A percentile compares a stretch with the other conserved stretches of the same genome.
Conservation (phyloP, 2,329 filamentous ascomycete genomes). For the Cytospora paraplurivora region DNA sequence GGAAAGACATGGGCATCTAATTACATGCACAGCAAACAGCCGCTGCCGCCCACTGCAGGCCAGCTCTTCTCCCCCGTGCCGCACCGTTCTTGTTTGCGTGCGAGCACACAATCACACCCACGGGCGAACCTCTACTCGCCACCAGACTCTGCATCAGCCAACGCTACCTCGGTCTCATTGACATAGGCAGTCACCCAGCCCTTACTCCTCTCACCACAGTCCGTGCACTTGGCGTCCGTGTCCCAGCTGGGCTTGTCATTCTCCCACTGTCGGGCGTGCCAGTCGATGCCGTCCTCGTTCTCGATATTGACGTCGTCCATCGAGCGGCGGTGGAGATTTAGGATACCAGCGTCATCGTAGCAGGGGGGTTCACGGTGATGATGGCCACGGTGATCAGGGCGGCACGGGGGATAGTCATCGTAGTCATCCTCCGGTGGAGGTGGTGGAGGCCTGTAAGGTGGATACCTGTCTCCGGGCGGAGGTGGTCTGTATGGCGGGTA, state of each 20-base stretch:
- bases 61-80: not conserved
- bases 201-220: slow-evolving; percentile 9
- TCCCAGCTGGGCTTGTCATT: slow-evolving; percentile 27
- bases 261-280: slow-evolving; percentile 23
- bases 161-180: not conserved
- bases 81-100: not conserved
- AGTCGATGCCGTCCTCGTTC: not conserved
- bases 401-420: not conserved
- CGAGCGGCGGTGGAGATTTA: not conserved
- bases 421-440: not conserved
- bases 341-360: not conserved
- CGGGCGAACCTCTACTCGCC: not conserved
- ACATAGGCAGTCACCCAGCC: slow-evolving; percentile 5
- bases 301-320: not conserved
- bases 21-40: not conserved
- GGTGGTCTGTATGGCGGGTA: not conserved
- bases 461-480: not conserved
- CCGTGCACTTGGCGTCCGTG: slow-evolving; percentile 15
- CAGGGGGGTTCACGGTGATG: too few species aligned
- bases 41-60: not conserved
- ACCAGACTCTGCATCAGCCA: not conserved
- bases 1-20: slow-evolving; percentile 20
- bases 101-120: not conserved
- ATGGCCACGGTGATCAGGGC: not conserved
- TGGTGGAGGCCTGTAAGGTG: not conserved